Percentiles rank a stretch among this genome's conserved stretches.
phyloP scores from a whole-genome alignment of 2,329 filamentous ascomycete genomes.

The Botrytis hyacinthi region DNA sequence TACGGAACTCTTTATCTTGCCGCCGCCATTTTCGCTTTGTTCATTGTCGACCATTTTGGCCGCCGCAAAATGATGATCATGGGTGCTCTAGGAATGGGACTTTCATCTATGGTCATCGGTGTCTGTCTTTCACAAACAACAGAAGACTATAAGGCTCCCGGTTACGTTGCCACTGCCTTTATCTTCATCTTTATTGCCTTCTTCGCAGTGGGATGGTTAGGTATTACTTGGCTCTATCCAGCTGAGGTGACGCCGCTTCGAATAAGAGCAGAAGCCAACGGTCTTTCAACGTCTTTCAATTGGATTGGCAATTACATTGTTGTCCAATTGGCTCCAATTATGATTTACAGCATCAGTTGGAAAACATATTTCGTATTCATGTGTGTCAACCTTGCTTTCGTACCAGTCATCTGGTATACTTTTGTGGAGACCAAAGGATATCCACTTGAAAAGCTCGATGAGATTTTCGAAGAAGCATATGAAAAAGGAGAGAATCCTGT shows the following conservation, averaged over 20 bases:
- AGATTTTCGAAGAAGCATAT: slow-evolving; percentile 20
- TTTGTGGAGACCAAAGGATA: slow-evolving; percentile 21
- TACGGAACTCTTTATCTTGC: slow-evolving; percentile 53
- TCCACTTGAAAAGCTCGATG: slow-evolving; percentile 16
- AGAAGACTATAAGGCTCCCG: slow-evolving; percentile 41
- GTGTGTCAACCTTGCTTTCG: slow-evolving; percentile 16
- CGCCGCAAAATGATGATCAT: slow-evolving; percentile 49
- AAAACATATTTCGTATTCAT: slow-evolving; percentile 40
- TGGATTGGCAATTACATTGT: slow-evolving; percentile 63
- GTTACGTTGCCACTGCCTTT: slow-evolving; percentile 35
- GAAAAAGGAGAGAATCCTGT: slow-evolving; percentile 19
- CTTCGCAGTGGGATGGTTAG: slow-evolving; percentile 52
- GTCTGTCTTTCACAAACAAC: slow-evolving; percentile 48
- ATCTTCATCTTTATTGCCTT: slow-evolving; percentile 54
- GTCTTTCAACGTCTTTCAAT: slow-evolving; percentile 45
- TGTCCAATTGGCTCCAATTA: slow-evolving; percentile 48
- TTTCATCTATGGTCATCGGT: slow-evolving; percentile 58
- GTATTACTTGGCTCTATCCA: slow-evolving; percentile 54
- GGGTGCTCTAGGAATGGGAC: slow-evolving; percentile 53
- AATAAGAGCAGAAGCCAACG: slow-evolving; percentile 57
- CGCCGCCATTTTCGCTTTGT: slow-evolving; percentile 62
- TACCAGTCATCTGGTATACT: slow-evolving; percentile 13
- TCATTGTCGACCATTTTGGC: slow-evolving; percentile 53
- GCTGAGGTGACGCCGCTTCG: slow-evolving; percentile 55
- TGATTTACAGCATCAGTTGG: slow-evolving; percentile 36